Evolutionary conservation across 768 basidiomycete species (phyloP).

Genomic region (Trametes gibbosa): DNA sequence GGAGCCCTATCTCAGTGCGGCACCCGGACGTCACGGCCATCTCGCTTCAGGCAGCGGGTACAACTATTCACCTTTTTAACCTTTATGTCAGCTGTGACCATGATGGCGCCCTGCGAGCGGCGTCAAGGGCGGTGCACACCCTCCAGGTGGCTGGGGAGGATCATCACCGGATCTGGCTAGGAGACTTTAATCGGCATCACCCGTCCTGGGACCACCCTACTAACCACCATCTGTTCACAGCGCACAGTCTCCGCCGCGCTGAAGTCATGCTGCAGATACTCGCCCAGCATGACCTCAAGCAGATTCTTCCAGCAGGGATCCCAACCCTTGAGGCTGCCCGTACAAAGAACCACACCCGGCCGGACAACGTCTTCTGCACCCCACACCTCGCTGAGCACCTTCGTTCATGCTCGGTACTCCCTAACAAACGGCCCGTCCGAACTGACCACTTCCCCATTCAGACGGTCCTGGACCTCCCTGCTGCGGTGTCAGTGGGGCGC

Average conservation of each 20-base stretch:
- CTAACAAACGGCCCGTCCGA: conserved; percentile 12
- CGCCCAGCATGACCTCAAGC: conserved; percentile 26
- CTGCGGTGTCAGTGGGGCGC: neutral
- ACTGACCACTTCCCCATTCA: conserved; percentile 44
- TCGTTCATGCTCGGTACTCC: conserved; percentile 29
- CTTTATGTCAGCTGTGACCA: conserved; percentile 37
- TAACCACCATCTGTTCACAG: conserved; percentile 38
- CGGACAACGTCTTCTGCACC: conserved; percentile 44
- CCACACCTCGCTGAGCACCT: conserved; percentile 18
- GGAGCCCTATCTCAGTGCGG: conserved; percentile 6
- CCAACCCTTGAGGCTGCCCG: conserved; percentile 34
- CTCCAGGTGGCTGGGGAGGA: neutral
- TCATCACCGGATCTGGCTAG: conserved; percentile 30
- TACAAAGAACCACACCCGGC: conserved; percentile 36
- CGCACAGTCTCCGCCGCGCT: conserved; percentile 19
- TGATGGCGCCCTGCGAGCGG: conserved; percentile 17
- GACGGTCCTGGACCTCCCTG: conserved; percentile 26
- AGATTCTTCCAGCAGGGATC: conserved; percentile 29
- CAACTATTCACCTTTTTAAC: conserved; percentile 33
- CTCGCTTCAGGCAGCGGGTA: conserved; percentile 16
- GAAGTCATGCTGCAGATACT: conserved; percentile 30
- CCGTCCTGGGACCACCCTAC: conserved; percentile 35
- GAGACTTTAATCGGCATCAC: conserved; percentile 43
- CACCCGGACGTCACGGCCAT: conserved; percentile 32
- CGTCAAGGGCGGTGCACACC: conserved; percentile 2